phyloP scores from a whole-genome alignment of 352 stramenopile species.

The Pythium brachiatum region DNA sequence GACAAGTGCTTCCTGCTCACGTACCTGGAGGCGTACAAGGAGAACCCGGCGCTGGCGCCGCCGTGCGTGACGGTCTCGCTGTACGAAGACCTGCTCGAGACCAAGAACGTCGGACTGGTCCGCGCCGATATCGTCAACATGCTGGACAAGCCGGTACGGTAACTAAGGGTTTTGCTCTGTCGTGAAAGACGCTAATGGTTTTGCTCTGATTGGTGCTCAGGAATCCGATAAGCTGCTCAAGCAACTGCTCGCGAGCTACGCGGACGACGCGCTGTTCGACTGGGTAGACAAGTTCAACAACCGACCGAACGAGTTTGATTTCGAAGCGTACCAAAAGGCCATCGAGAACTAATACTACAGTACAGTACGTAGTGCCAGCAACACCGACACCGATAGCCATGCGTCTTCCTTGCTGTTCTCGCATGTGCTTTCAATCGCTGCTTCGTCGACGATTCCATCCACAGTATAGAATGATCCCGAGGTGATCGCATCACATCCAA shows the following conservation, averaged over 20 bases:
- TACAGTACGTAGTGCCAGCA: no score
- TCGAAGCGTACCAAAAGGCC: constrained; percentile 62
- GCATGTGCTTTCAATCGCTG: no score
- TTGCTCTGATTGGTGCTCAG: constrained; percentile 12
- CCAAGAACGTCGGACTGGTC: constrained; percentile 72
- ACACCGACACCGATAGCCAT: no score
- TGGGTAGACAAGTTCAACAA: constrained; percentile 88
- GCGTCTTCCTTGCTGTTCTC: no score
- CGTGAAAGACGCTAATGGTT: neutral
- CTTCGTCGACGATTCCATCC: no score
- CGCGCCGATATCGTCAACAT: constrained; percentile 85
- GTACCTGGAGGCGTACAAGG: constrained; percentile 86
- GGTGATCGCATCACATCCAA: no score
- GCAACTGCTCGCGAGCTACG: constrained; percentile 66
- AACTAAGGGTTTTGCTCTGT: neutral
- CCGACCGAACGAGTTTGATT: constrained; percentile 79
- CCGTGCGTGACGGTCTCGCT: constrained; percentile 82
- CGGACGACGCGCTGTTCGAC: constrained; percentile 59
- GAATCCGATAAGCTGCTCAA: constrained; percentile 68
- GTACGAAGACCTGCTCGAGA: constrained; percentile 67
- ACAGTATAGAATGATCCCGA: no score
- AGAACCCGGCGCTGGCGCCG: constrained; percentile 71
- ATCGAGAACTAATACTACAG: constrained; percentile 17
- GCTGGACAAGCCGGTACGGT: constrained; percentile 68
- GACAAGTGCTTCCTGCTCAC: constrained; percentile 87